Conservation (phyloP, 2,329 filamentous ascomycete species). For the Tolypocladium inflatum region DNA sequence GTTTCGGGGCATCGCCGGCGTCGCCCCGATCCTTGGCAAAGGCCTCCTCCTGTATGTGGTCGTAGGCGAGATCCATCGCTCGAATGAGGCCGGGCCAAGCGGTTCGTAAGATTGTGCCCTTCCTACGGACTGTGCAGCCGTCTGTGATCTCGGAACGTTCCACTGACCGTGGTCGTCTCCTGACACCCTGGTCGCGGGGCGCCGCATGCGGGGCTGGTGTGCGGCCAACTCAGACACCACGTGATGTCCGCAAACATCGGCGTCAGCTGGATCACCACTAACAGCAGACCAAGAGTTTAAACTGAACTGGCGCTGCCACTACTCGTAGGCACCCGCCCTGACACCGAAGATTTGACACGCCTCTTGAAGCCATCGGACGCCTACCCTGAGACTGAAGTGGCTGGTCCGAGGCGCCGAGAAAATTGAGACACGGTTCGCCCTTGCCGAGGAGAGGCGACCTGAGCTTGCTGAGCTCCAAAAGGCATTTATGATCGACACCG, state of each 20-base stretch:
- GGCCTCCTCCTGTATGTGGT: conserved; percentile 84
- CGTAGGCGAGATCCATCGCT: conserved; percentile 90
- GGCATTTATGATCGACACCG: not conserved
- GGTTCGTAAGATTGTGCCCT: not conserved
- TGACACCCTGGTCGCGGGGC: not conserved
- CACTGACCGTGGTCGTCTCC: not conserved
- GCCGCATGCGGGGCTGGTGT: not conserved
- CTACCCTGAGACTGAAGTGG: not conserved
- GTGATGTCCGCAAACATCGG: not conserved
- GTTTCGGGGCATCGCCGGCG: conserved; percentile 28
- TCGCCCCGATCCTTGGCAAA: conserved; percentile 50
- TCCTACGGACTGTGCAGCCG: not conserved
- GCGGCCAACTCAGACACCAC: not conserved
- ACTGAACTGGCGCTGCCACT: too few relatives aligned
- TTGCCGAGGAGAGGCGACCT: not conserved
- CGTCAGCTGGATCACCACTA: too few relatives aligned
- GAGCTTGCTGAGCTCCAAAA: not conserved
- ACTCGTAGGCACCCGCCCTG: too few relatives aligned
- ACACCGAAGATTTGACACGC: too few relatives aligned
- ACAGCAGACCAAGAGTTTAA: not conserved
- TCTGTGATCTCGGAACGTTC: not conserved
- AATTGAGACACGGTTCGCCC: not conserved
- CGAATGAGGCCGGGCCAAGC: not conserved
- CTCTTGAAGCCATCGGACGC: not conserved
- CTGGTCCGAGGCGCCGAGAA: too few relatives aligned